These are phyloP conservation scores for Panicum virgatum DNA, from an alignment of 202 grass and related monocot species.

Conservation along the genomic window DNA sequence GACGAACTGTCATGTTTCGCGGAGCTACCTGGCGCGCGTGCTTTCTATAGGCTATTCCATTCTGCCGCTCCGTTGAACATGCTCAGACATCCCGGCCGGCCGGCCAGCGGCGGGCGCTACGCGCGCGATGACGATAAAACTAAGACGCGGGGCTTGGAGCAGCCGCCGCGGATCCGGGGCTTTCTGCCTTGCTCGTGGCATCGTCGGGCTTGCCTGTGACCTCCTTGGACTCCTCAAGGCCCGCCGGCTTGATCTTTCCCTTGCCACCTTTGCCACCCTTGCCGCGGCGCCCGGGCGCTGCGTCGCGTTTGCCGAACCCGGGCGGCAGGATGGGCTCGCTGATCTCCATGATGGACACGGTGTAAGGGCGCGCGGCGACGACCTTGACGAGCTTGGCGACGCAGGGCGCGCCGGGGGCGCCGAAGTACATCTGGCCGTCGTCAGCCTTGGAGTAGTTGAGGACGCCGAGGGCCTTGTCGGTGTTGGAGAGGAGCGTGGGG, in stretches of 20 bases:
- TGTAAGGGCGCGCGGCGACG: constrained; percentile 49
- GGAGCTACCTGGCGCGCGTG: too few relatives aligned
- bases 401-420: background rate
- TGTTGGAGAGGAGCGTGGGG: constrained; percentile 34
- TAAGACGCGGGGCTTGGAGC: background rate
- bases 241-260: constrained; percentile 4
- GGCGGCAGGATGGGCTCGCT: constrained; percentile 40
- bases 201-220: background rate
- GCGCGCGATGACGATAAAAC: too few relatives aligned
- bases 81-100: too few relatives aligned
- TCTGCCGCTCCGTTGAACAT: too few relatives aligned
- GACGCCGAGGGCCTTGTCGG: constrained; percentile 31
- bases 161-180: background rate
- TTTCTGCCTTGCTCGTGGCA: too few relatives aligned
- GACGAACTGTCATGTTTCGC: too few relatives aligned
- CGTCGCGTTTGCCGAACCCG: background rate
- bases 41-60: too few relatives aligned
- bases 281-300: background rate
- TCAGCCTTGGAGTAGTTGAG: constrained; percentile 36
- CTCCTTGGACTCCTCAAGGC: background rate
- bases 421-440: constrained; percentile 53
- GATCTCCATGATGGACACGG: constrained; percentile 53
- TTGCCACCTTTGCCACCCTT: constrained; percentile 12
- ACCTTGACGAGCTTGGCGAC: constrained; percentile 53
- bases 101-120: too few relatives aligned